These are phyloP conservation scores for Lolium multiflorum DNA, from an alignment of 176 grass and related monocot species.

Conservation along the genomic window DNA sequence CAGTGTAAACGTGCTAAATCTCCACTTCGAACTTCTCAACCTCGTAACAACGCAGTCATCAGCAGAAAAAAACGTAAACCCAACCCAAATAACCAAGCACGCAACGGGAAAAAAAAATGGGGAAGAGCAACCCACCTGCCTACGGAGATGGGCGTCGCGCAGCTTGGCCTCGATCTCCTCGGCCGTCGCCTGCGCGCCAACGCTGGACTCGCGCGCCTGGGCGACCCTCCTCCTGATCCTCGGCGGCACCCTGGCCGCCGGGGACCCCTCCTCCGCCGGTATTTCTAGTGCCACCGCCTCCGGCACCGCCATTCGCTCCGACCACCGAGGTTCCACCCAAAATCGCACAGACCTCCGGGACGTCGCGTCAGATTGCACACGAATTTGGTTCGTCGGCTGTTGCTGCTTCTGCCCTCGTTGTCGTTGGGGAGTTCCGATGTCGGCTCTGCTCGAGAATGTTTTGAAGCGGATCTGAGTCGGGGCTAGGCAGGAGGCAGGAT, in stretches of 20 bases:
- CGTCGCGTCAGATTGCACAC: no score
- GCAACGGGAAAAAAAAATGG: neutral
- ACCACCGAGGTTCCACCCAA: neutral
- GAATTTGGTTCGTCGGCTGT: neutral
- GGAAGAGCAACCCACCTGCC: constrained; percentile 57
- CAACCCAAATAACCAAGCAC: neutral
- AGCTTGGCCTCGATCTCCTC: constrained; percentile 92
- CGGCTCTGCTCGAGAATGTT: constrained; percentile 24
- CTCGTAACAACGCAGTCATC: neutral
- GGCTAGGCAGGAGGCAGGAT: neutral
- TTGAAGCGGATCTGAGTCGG: neutral
- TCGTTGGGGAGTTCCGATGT: neutral
- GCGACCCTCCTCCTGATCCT: constrained; percentile 82
- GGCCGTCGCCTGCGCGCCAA: constrained; percentile 48
- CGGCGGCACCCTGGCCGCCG: constrained; percentile 60
- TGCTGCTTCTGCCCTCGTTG: neutral
- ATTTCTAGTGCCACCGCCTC: constrained; percentile 74
- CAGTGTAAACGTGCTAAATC: neutral
- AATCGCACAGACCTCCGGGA: neutral
- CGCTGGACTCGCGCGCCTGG: constrained; percentile 15
- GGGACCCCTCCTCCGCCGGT: constrained; percentile 54
- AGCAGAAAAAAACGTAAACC: neutral
- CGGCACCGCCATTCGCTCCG: constrained; percentile 46
- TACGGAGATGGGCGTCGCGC: constrained; percentile 66
- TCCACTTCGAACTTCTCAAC: neutral